These are phyloP conservation scores for Globisporangium acanthophoron DNA, from an alignment of 352 stramenopile genomes.

Conservation along the genomic window DNA sequence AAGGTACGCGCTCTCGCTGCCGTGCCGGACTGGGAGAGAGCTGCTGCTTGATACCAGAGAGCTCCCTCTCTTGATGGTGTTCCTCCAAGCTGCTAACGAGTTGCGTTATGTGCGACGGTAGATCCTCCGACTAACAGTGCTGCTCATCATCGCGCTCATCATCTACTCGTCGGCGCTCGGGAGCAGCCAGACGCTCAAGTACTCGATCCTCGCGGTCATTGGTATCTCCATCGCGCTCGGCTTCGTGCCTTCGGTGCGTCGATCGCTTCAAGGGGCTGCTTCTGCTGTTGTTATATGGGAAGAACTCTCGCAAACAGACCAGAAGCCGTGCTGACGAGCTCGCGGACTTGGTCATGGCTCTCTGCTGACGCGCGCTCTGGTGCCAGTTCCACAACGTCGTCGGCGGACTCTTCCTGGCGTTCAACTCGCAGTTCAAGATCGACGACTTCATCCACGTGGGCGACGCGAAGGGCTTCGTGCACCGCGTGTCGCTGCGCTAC, in stretches of 20 bases:
- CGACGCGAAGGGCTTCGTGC: slow-evolving; percentile 70
- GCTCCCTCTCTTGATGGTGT: not conserved
- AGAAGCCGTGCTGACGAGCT: not conserved
- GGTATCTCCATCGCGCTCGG: slow-evolving; percentile 76
- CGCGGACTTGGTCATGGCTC: not conserved
- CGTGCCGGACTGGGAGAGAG: too few species aligned
- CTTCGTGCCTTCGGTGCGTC: slow-evolving; percentile 70
- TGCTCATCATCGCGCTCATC: slow-evolving; percentile 79
- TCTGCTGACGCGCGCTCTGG: not conserved
- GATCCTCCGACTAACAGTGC: slow-evolving; percentile 70
- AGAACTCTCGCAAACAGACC: too few species aligned
- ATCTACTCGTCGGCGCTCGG: slow-evolving; percentile 81
- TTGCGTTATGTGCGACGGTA: slow-evolving; percentile 3
- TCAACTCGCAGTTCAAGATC: slow-evolving; percentile 87
- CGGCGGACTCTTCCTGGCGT: slow-evolving; percentile 80
- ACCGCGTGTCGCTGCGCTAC: slow-evolving; percentile 79
- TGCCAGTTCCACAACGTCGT: slow-evolving; percentile 78
- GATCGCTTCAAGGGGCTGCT: too few species aligned
- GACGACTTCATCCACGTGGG: slow-evolving; percentile 84
- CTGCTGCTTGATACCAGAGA: too few species aligned
- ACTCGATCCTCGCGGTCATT: slow-evolving; percentile 81
- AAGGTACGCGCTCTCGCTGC: slow-evolving; percentile 33
- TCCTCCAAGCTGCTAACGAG: not conserved
- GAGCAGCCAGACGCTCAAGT: slow-evolving; percentile 68
- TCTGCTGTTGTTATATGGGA: too few species aligned